Evolutionary conservation across 805 yeast species (phyloP), one percentile per base, ranked within the genome.

Genomic region (Starmerella stigmatis): DNA sequence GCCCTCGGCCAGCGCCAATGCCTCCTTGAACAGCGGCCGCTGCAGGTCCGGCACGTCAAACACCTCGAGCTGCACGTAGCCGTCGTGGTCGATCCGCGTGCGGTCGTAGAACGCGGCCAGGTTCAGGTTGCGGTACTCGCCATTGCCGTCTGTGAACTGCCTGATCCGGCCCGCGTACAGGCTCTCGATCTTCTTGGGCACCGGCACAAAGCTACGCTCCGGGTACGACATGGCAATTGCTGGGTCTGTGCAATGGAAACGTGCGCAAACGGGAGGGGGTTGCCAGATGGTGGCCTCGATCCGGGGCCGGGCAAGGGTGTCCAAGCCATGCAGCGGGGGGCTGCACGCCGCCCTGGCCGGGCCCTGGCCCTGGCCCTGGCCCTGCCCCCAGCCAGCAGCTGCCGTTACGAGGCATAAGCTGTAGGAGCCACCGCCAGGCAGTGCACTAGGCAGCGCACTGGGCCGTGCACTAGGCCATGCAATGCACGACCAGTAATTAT

Each of bases 51-150:
- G 86, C 2, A 89, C 92, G 31, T 78, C 73, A 69, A 81, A 83
- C 45, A 78, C 81, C 54, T 72, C 68, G 46, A 85, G 67, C 44
- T 72, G 69, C 27, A 85, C 74, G 51, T 68, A 67, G 1, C 74
- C 72, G 28, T 52, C 58, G 45, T 64, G 62, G 53, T 75, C 79
- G 27, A 73, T 64, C 11, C 92, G 64, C 12, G 67, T 75, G 43
- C 66, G 64, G 57, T 81, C 86, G 59, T 83, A 84, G 60, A 83
- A 86, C 55, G 79, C 79, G 11, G 96, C 94, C 29, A 89, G 67
- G 62, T 85, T 86, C 55, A 86, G 66, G 41, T 72, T 67, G 31
- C 64, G 61, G 66, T 81, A 89, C 51, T 78, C 78, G 25, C 97
- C 96, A n/a, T 76, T 78, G 15, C 57, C 56, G 54, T 76, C 80